Evolutionary conservation across 352 stramenopile genomes (phyloP).

Genomic region (Peronospora farinosa): DNA sequence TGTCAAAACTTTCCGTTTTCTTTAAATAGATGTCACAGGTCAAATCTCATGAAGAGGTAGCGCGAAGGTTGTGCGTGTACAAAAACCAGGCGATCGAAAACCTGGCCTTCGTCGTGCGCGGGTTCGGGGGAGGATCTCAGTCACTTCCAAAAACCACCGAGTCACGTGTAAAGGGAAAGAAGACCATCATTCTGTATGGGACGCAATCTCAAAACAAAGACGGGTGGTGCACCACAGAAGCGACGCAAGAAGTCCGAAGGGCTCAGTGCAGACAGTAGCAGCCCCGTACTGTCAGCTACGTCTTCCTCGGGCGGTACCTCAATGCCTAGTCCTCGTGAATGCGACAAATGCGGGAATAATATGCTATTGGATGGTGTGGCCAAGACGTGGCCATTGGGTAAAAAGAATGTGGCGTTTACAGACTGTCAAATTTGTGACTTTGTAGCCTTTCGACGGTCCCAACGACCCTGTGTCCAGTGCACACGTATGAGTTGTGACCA

Average conservation of each 20-base stretch:
- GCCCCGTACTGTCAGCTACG: slow-evolving; percentile 23
- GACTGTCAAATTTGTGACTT: slow-evolving; percentile 82
- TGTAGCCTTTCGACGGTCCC: slow-evolving; percentile 58
- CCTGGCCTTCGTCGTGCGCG: slow-evolving; percentile 2
- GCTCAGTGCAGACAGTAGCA: slow-evolving; percentile 14
- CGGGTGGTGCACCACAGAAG: slow-evolving; percentile 22
- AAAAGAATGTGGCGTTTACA: slow-evolving; percentile 43
- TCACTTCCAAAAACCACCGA: slow-evolving; percentile 31
- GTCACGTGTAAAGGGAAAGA: slow-evolving; percentile 1
- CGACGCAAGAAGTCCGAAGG: slow-evolving; percentile 29
- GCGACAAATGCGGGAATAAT: slow-evolving; percentile 43
- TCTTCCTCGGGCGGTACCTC: slow-evolving; percentile 27
- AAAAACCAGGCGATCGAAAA: slow-evolving; percentile 1
- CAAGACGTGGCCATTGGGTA: slow-evolving; percentile 33
- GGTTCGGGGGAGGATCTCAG: slow-evolving; percentile 27
- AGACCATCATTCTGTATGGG: slow-evolving; percentile 36
- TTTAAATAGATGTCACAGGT: slow-evolving; percentile 27
- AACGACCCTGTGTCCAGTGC: slow-evolving; percentile 65
- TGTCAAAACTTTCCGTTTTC: not conserved
- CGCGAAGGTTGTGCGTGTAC: slow-evolving; percentile 15
- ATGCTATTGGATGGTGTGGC: slow-evolving; percentile 37
- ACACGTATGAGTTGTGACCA: slow-evolving; percentile 53
- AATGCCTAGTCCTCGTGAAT: slow-evolving; percentile 45
- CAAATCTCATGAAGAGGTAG: slow-evolving; percentile 2
- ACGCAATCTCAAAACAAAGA: slow-evolving; percentile 31